Percentiles rank a stretch among this genome's conserved stretches.
Conservation (phyloP, 2,329 filamentous ascomycete genomes). For the Dactylellina drechsleri region DNA sequence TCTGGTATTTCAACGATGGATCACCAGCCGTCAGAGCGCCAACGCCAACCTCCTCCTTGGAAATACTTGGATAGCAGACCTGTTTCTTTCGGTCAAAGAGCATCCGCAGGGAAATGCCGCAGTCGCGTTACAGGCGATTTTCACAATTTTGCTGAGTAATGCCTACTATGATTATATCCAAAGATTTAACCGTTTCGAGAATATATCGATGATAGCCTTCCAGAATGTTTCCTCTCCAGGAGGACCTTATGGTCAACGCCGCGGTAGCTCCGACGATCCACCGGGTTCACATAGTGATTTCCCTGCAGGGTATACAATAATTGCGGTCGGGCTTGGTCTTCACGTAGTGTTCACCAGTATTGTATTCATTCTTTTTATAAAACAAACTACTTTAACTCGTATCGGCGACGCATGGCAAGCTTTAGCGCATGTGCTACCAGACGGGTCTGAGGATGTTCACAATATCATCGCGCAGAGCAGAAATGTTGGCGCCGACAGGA, state of each 20-base stretch:
- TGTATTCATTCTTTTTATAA: conserved; percentile 23
- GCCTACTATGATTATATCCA: conserved; percentile 14
- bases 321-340: conserved; percentile 14
- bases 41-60: neutral
- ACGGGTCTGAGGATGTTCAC: conserved; percentile 18
- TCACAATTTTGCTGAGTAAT: conserved; percentile 15
- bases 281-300: conserved; percentile 9
- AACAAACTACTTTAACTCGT: conserved; percentile 15
- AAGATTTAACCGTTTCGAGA: neutral
- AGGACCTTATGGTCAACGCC: conserved; percentile 29
- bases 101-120: conserved; percentile 14
- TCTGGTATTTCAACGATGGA: neutral
- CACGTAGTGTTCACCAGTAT: conserved; percentile 19
- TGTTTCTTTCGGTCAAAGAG: conserved; percentile 16
- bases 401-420: conserved; percentile 44
- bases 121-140: conserved; percentile 15
- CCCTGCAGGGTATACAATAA: conserved; percentile 14
- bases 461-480: conserved; percentile 15
- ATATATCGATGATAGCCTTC: conserved; percentile 9
- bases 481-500: conserved; percentile 13
- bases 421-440: conserved; percentile 13
- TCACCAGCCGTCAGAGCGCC: neutral
- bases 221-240: conserved; percentile 27
- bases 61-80: conserved; percentile 12
- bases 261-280: neutral